Evolutionary conservation across 306 rosid species (phyloP).

Genomic region (Fragaria iinumae): DNA sequence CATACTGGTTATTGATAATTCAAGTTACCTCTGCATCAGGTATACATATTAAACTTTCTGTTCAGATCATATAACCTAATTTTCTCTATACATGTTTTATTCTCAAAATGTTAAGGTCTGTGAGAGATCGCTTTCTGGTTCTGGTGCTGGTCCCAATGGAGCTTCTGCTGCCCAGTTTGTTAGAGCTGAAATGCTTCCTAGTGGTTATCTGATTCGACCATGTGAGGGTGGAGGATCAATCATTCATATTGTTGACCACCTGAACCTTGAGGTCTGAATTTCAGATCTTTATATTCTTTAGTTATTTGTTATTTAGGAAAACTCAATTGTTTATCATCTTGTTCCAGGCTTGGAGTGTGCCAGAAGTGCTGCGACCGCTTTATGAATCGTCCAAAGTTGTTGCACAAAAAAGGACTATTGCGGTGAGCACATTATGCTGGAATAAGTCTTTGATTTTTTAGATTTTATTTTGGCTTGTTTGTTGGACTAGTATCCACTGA

Average conservation of each 20-base stretch:
- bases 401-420: slow-evolving; percentile 92
- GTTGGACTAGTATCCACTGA: not conserved
- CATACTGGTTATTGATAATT: not conserved
- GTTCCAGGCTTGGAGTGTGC: slow-evolving; percentile 90
- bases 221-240: slow-evolving; percentile 99
- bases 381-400: slow-evolving; percentile 90
- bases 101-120: slow-evolving; percentile 54
- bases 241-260: slow-evolving; percentile 93
- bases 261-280: slow-evolving; percentile 79
- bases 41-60: not conserved
- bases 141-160: slow-evolving; percentile 83
- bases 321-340: slow-evolving; percentile 17
- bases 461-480: not conserved
- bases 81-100: not conserved
- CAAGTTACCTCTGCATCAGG: not conserved
- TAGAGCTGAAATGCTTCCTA: slow-evolving; percentile 82
- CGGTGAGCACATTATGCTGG: slow-evolving; percentile 47
- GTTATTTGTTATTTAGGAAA: not conserved
- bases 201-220: slow-evolving; percentile 95
- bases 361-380: slow-evolving; percentile 94
- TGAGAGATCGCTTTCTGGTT: slow-evolving; percentile 94
- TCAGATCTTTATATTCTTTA: not conserved
- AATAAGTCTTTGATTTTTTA: not conserved
- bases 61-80: not conserved
- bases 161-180: slow-evolving; percentile 80